phyloP scores from a whole-genome alignment of 805 yeast genomes.

The Starmera amethionina region DNA sequence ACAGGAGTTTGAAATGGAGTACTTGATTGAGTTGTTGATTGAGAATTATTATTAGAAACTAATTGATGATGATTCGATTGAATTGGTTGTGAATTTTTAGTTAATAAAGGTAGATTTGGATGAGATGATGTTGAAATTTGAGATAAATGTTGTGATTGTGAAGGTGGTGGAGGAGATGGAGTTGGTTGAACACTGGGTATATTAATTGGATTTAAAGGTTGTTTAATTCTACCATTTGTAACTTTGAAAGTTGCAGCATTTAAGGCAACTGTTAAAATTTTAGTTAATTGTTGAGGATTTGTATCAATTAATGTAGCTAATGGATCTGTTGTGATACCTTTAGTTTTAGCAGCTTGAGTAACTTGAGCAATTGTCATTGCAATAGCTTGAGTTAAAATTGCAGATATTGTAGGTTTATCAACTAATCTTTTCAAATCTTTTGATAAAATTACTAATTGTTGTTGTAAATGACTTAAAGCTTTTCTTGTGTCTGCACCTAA shows the following conservation, averaged over 20 bases:
- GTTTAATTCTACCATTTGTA: conserved; percentile 43
- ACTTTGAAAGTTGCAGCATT: conserved; percentile 64
- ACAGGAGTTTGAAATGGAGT: background rate
- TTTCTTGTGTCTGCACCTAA: conserved; percentile 34
- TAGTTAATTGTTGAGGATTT: conserved; percentile 72
- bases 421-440: conserved; percentile 61
- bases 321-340: conserved; percentile 73
- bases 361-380: conserved; percentile 91
- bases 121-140: conserved; percentile 8
- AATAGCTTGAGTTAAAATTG: conserved; percentile 77
- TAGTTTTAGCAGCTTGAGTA: conserved; percentile 77
- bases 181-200: conserved; percentile 15
- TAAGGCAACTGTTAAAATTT: conserved; percentile 70
- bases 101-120: conserved; percentile 6
- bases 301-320: conserved; percentile 68
- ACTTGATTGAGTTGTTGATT: background rate
- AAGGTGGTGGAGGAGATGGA: conserved; percentile 4
- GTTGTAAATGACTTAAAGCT: conserved; percentile 75
- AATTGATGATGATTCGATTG: conserved; percentile 1
- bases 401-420: conserved; percentile 76
- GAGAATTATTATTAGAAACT: background rate
- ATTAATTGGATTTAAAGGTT: conserved; percentile 19
- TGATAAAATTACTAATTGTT: conserved; percentile 72
- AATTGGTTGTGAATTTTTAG: conserved; percentile 1
- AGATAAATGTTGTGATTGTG: conserved; percentile 1